phyloP scores from a whole-genome alignment of 2,329 filamentous ascomycete species.

The Curvularia hawaiiensis region DNA sequence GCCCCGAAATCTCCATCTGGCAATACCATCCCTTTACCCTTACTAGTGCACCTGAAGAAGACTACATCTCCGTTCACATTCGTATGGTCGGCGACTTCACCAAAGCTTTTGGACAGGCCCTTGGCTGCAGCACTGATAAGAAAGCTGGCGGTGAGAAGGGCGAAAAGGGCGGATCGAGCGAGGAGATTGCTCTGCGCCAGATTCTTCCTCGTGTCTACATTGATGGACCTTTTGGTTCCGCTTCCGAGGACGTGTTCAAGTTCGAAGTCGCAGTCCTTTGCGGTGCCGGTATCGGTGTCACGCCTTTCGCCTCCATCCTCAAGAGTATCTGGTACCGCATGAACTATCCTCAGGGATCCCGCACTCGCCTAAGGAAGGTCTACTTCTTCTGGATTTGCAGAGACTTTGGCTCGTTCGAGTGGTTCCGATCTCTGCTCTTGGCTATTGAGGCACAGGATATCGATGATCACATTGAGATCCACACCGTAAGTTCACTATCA shows the following conservation, averaged over 20 bases:
- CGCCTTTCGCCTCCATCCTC: slow-evolving; percentile 59
- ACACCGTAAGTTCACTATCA: slow-evolving; percentile 59
- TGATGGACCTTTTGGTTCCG: slow-evolving; percentile 84
- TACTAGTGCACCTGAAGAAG: slow-evolving; percentile 85
- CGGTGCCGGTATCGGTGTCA: slow-evolving; percentile 59
- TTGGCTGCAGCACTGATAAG: slow-evolving; percentile 76
- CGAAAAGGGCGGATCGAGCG: slow-evolving; percentile 64
- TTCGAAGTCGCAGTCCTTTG: slow-evolving; percentile 59
- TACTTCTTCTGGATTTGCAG: slow-evolving; percentile 95
- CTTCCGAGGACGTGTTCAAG: slow-evolving; percentile 86
- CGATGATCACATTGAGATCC: slow-evolving; percentile 84
- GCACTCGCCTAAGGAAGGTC: slow-evolving; percentile 80
- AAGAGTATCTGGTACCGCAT: slow-evolving; percentile 95
- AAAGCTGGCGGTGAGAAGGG: slow-evolving; percentile 54
- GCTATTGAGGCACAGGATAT: slow-evolving; percentile 87
- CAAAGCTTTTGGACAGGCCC: slow-evolving; percentile 67
- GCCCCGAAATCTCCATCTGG: slow-evolving; percentile 83
- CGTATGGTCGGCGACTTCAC: slow-evolving; percentile 85
- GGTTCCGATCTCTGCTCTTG: slow-evolving; percentile 82
- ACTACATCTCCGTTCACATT: slow-evolving; percentile 87
- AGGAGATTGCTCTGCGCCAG: slow-evolving; percentile 71
- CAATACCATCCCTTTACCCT: slow-evolving; percentile 89
- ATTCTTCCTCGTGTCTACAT: slow-evolving; percentile 81
- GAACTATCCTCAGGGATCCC: slow-evolving; percentile 78
- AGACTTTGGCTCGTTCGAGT: slow-evolving; percentile 87